Conservation (phyloP, 2,329 filamentous ascomycete genomes). For the Fusarium sp. region DNA sequence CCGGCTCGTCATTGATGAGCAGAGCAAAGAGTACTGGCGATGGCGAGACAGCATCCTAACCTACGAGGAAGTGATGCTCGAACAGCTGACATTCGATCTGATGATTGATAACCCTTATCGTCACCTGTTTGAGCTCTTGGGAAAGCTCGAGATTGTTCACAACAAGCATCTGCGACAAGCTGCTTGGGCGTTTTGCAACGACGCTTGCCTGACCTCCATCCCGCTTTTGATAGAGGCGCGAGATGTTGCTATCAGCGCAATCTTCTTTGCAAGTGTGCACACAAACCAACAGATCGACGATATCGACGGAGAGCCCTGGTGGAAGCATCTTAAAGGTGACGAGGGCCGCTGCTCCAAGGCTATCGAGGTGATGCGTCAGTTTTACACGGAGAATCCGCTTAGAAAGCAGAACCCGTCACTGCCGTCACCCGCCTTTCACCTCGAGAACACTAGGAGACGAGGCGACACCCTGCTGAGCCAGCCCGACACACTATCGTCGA, state of each 20-base stretch:
- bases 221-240: slow-evolving; percentile 85
- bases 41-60: slow-evolving; percentile 96
- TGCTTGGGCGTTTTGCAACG: slow-evolving; percentile 95
- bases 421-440: slow-evolving; percentile 69
- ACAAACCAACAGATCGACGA: slow-evolving; percentile 84
- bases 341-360: slow-evolving; percentile 80
- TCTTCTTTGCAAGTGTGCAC: slow-evolving; percentile 89
- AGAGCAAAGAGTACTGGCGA: slow-evolving; percentile 98
- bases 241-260: slow-evolving; percentile 86
- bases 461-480: slow-evolving; percentile 61
- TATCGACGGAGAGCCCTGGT: slow-evolving; percentile 85
- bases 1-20: slow-evolving; percentile 91
- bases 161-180: slow-evolving; percentile 88
- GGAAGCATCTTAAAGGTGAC: slow-evolving; percentile 82
- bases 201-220: slow-evolving; percentile 86
- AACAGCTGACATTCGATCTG: slow-evolving; percentile 93
- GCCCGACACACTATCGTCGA: slow-evolving; percentile 63
- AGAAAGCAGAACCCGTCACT: slow-evolving; percentile 69
- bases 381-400: slow-evolving; percentile 76
- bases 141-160: slow-evolving; percentile 80
- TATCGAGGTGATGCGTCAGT: slow-evolving; percentile 82
- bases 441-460: slow-evolving; percentile 70
- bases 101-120: slow-evolving; percentile 92
- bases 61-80: slow-evolving; percentile 93
- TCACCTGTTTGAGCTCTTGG: slow-evolving; percentile 85